phyloP scores from a whole-genome alignment of 2,329 filamentous ascomycete species.

The Cercospora zeae-maydis region DNA sequence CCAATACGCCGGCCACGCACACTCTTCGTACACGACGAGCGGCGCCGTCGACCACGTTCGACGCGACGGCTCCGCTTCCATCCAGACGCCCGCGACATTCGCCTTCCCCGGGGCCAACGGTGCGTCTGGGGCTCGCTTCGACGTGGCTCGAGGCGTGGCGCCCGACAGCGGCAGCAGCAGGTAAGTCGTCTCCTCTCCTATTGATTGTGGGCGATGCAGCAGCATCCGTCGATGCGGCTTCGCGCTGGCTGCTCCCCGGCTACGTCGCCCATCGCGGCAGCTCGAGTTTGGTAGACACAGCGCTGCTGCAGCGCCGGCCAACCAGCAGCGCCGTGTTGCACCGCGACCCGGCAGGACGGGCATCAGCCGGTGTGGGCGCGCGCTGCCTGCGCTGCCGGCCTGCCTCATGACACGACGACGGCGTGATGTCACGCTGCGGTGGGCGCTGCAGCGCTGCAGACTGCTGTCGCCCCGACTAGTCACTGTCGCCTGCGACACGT shows the following conservation, averaged over 20 bases:
- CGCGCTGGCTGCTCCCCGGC: constrained; percentile 15
- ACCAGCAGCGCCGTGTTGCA: constrained; percentile 18
- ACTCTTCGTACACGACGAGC: constrained; percentile 42
- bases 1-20: constrained; percentile 44
- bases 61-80: constrained; percentile 49
- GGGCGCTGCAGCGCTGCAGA: constrained; percentile 20
- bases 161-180: constrained; percentile 45
- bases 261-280: constrained; percentile 17
- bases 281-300: constrained; percentile 16
- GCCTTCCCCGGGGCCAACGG: constrained; percentile 47
- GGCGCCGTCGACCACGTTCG: constrained; percentile 48
- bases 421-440: constrained; percentile 21
- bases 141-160: constrained; percentile 49
- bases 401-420: constrained; percentile 23
- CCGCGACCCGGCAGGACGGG: constrained; percentile 21
- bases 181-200: constrained; percentile 47
- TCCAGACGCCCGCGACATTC: constrained; percentile 45
- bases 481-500: constrained; percentile 25
- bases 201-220: constrained; percentile 18
- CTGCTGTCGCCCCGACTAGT: constrained; percentile 12
- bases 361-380: constrained; percentile 19
- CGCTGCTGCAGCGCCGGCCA: constrained; percentile 20
- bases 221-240: constrained; percentile 17
- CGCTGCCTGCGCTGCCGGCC: not conserved
- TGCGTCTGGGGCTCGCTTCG: constrained; percentile 46